Conservation (phyloP, 2,329 filamentous ascomycete genomes). For the Aureobasidium mangrovei region DNA sequence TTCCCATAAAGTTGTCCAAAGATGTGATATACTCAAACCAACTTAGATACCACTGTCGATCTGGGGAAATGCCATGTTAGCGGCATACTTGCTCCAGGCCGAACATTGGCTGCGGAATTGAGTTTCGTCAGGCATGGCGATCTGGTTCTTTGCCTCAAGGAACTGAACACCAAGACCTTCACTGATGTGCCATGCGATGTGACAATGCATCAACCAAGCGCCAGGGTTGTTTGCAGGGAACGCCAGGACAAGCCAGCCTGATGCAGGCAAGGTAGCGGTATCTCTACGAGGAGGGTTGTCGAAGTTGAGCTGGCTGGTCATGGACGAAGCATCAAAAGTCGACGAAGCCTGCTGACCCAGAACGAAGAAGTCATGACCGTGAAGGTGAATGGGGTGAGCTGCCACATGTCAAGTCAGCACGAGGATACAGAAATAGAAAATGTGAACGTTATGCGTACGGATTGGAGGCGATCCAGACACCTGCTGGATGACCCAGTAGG, state of each 20-base stretch:
- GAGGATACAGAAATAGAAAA: not conserved
- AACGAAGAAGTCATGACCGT: slow-evolving; percentile 30
- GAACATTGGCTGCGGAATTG: slow-evolving; percentile 24
- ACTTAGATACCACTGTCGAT: slow-evolving; percentile 32
- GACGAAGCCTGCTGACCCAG: slow-evolving; percentile 24
- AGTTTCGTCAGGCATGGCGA: slow-evolving; percentile 22
- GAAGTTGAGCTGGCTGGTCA: slow-evolving; percentile 23
- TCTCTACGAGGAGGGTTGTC: slow-evolving; percentile 43
- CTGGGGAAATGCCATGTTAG: slow-evolving; percentile 26
- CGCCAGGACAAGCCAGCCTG: slow-evolving; percentile 42
- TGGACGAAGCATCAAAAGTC: slow-evolving; percentile 24
- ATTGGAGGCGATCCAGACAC: slow-evolving; percentile 15
- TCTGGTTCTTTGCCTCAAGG: slow-evolving; percentile 35
- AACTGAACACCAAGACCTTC: slow-evolving; percentile 51
- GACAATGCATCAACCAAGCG: slow-evolving; percentile 42
- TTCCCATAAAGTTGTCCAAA: too few relatives aligned
- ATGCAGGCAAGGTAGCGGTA: slow-evolving; percentile 36
- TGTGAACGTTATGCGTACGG: not conserved
- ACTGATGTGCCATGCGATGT: slow-evolving; percentile 54
- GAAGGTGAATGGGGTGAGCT: slow-evolving; percentile 22
- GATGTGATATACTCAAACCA: not conserved
- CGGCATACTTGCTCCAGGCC: slow-evolving; percentile 30
- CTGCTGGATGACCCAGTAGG: slow-evolving; percentile 41
- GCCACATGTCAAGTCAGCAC: not conserved
- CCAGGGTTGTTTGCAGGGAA: slow-evolving; percentile 47